These are phyloP conservation scores for Nemania sp. DNA, from an alignment of 2,329 filamentous ascomycete species.

Conservation along the genomic window DNA sequence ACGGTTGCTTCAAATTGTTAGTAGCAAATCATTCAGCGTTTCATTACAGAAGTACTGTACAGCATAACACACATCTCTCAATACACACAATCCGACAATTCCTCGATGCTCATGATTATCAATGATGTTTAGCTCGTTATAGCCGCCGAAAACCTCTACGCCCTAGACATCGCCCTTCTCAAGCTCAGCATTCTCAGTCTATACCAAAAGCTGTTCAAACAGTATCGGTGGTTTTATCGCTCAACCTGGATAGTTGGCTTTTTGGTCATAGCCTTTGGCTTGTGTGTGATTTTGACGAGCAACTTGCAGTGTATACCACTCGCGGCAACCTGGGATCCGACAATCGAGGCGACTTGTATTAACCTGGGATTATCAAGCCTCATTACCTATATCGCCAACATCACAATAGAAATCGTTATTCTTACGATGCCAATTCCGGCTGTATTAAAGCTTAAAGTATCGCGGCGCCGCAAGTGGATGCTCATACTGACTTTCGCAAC, in stretches of 20 bases:
- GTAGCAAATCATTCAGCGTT: too few relatives aligned
- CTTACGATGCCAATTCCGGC: constrained; percentile 21
- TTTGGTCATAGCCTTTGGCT: not conserved
- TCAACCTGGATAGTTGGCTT: not conserved
- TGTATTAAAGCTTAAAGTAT: constrained; percentile 16
- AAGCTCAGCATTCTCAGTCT: constrained; percentile 10
- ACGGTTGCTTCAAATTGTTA: constrained; percentile 4
- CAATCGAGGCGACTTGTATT: constrained; percentile 13
- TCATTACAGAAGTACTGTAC: too few relatives aligned
- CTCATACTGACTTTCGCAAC: constrained; percentile 20
- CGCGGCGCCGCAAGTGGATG: constrained; percentile 7
- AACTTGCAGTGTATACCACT: constrained; percentile 28
- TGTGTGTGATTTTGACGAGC: constrained; percentile 2
- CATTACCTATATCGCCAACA: constrained; percentile 16
- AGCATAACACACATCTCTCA: too few relatives aligned
- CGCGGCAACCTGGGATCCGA: constrained; percentile 16
- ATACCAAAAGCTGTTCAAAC: not conserved
- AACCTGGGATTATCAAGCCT: constrained; percentile 15
- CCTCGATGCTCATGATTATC: too few relatives aligned
- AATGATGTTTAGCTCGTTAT: not conserved
- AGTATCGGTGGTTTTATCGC: not conserved
- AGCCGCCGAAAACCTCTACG: constrained; percentile 1
- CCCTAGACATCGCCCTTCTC: not conserved
- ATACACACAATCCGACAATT: too few relatives aligned
- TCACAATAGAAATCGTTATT: constrained; percentile 18